These are phyloP conservation scores for Selenicereus undatus DNA, from an alignment of 148 eudicot genomes.

Conservation along the genomic window DNA sequence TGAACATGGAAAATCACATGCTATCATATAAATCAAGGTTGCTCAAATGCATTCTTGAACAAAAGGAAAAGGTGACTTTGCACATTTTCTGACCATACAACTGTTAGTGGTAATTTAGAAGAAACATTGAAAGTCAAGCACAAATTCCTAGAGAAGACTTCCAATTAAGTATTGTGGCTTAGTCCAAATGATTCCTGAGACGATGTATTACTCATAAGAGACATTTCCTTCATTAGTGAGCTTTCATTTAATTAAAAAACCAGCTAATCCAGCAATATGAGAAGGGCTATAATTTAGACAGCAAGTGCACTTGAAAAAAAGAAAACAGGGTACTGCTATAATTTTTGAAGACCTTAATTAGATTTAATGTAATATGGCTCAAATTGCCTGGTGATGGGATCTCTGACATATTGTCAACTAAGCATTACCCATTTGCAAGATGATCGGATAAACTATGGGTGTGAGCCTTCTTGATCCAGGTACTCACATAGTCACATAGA, in stretches of 20 bases:
- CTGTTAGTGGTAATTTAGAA: neutral
- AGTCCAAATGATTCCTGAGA: neutral
- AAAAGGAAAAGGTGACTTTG: neutral
- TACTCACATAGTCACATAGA: neutral
- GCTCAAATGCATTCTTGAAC: neutral
- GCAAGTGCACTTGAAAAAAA: neutral
- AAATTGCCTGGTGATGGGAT: constrained; percentile 4
- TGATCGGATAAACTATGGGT: neutral
- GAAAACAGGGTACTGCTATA: neutral
- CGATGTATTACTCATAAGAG: neutral
- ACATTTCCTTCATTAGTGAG: neutral
- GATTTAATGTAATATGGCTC: neutral
- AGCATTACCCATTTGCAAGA: neutral
- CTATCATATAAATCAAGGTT: neutral
- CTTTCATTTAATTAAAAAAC: neutral
- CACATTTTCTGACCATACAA: neutral
- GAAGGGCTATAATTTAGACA: neutral
- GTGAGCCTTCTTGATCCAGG: neutral
- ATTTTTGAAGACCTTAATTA: neutral
- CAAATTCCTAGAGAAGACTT: neutral
- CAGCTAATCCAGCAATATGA: neutral
- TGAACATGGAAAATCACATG: constrained; percentile 10
- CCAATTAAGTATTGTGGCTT: neutral
- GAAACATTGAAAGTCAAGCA: constrained; percentile 10
- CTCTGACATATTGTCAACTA: neutral